phyloP scores from a whole-genome alignment of 805 yeast species.

The Yamadazyma sp. region DNA sequence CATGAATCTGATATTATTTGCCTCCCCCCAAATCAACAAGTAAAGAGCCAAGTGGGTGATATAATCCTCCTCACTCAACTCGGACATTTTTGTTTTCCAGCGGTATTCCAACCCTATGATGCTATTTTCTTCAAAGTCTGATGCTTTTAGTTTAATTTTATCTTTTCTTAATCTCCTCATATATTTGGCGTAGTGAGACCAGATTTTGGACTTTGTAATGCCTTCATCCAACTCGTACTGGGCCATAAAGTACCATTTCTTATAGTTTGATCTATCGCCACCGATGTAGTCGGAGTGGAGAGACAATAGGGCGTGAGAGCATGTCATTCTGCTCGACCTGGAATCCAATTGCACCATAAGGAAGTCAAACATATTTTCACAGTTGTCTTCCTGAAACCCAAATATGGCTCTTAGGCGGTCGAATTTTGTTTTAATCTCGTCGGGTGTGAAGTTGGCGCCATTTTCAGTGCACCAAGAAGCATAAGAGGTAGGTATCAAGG shows the following conservation, averaged over 20 bases:
- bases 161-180: slow-evolving; percentile 31
- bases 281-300: slow-evolving; percentile 92
- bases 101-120: slow-evolving; percentile 32
- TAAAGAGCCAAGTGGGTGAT: slow-evolving; percentile 64
- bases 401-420: slow-evolving; percentile 57
- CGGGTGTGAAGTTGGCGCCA: slow-evolving; percentile 26
- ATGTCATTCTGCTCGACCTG: slow-evolving; percentile 75
- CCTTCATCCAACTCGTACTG: slow-evolving; percentile 75
- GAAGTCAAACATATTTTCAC: slow-evolving; percentile 78
- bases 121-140: slow-evolving; percentile 16
- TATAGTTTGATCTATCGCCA: slow-evolving; percentile 81
- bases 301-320: slow-evolving; percentile 67
- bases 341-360: slow-evolving; percentile 82
- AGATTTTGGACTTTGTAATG: slow-evolving; percentile 15
- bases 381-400: slow-evolving; percentile 83
- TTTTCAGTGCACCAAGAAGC: slow-evolving; percentile 28
- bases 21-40: slow-evolving; percentile 73
- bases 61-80: slow-evolving; percentile 54
- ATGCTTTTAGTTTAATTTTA: slow-evolving; percentile 28
- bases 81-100: slow-evolving; percentile 69
- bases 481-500: slow-evolving; percentile 6
- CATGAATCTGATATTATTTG: slow-evolving; percentile 58
- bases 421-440: slow-evolving; percentile 63
- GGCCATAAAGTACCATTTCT: slow-evolving; percentile 91
- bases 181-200: slow-evolving; percentile 19